These are phyloP conservation scores for Cyclospora cayetanensis DNA, from an alignment of 169 alveolate genomes.

Conservation along the genomic window DNA sequence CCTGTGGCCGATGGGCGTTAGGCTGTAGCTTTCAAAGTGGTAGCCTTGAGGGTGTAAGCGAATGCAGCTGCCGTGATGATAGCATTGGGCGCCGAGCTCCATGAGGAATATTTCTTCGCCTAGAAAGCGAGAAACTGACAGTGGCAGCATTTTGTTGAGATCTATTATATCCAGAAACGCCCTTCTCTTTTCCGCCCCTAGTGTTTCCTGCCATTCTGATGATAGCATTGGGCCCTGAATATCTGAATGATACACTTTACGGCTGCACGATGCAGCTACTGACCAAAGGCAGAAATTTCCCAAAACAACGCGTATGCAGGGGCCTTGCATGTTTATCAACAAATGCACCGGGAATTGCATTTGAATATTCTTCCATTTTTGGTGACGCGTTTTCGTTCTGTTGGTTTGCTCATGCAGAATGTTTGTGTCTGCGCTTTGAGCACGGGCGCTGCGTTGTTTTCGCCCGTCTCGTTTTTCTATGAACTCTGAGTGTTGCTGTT, in stretches of 20 bases:
- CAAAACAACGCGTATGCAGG: too few species aligned
- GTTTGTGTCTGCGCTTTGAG: not conserved
- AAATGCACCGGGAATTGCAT: too few species aligned
- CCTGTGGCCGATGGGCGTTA: too few species aligned
- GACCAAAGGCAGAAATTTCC: too few species aligned
- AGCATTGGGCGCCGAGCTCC: conserved; percentile 41
- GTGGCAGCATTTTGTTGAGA: not conserved
- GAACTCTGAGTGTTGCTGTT: too few species aligned
- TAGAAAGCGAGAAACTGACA: conserved; percentile 38
- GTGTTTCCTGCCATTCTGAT: not conserved
- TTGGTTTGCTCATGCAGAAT: not conserved
- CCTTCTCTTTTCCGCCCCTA: not conserved
- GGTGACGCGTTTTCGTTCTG: not conserved
- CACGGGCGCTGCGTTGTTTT: too few species aligned
- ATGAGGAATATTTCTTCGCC: conserved; percentile 32
- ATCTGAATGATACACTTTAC: too few species aligned
- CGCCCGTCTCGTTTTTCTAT: too few species aligned
- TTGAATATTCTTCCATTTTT: not conserved
- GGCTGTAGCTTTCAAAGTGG: too few species aligned
- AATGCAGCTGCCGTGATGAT: conserved; percentile 35
- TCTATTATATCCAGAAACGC: not conserved
- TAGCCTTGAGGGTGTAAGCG: too few species aligned
- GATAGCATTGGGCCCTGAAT: not conserved
- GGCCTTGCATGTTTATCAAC: too few species aligned
- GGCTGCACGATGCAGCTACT: too few species aligned